A percentile compares a stretch with the other conserved stretches of the same genome.
Conservation (phyloP, 2,329 filamentous ascomycete species). For the Pleomassaria siparia region DNA sequence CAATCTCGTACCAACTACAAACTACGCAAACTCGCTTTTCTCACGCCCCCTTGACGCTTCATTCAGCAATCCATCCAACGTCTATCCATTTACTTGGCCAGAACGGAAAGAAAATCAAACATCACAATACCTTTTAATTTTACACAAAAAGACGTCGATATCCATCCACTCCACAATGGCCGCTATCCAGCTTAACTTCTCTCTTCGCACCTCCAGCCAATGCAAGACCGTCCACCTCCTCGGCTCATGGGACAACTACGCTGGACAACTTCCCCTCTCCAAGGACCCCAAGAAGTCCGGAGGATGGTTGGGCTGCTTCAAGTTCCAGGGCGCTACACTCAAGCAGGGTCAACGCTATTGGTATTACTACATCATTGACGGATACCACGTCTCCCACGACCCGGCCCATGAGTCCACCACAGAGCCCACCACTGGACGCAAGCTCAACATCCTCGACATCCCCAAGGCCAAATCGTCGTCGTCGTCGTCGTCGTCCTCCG, state of each 20-base stretch:
- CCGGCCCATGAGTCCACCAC: conserved; percentile 84
- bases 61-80: conserved; percentile 32
- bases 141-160: conserved; percentile 25
- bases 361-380: conserved; percentile 99
- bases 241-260: conserved; percentile 98
- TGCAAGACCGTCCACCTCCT: conserved; percentile 97
- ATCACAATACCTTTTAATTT: conserved; percentile 24
- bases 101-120: conserved; percentile 29
- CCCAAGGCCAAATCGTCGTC: conserved; percentile 55
- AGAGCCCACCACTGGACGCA: conserved; percentile 95
- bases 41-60: conserved; percentile 36
- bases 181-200: conserved; percentile 90
- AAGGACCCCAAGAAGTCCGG: conserved; percentile 87
- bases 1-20: conserved; percentile 17
- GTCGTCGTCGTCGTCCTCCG: background rate
- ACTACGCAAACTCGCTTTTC: conserved; percentile 35
- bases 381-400: conserved; percentile 97
- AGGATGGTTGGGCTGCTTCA: conserved; percentile 94
- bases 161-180: conserved; percentile 62
- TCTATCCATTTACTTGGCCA: conserved; percentile 43
- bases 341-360: conserved; percentile 93
- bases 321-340: conserved; percentile 85
- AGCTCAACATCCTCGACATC: conserved; percentile 96
- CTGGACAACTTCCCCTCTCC: conserved; percentile 88
- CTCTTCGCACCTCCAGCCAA: conserved; percentile 90